Evolutionary conservation across 1,139 yeast genomes (phyloP).

Genomic region (Protomyces arabidopsidicola): DNA sequence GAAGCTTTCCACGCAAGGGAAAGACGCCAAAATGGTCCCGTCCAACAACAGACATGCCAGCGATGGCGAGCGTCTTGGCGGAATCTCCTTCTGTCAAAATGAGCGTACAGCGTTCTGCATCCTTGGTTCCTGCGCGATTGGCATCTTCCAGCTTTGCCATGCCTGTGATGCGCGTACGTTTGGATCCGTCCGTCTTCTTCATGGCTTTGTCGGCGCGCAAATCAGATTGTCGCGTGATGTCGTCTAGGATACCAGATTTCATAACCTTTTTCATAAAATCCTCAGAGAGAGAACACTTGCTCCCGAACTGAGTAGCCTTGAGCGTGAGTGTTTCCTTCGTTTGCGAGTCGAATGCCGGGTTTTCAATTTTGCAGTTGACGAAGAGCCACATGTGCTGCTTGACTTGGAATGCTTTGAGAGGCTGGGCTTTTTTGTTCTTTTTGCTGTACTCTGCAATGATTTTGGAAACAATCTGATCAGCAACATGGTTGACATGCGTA

Average conservation of each 20-base stretch:
- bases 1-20: conserved; percentile 89
- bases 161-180: conserved; percentile 79
- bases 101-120: conserved; percentile 85
- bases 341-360: conserved; percentile 96
- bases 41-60: conserved; percentile 93
- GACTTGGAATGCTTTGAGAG: conserved; percentile 82
- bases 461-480: conserved; percentile 78
- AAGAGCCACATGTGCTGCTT: conserved; percentile 86
- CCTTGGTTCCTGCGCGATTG: conserved; percentile 90
- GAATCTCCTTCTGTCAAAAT: conserved; percentile 97
- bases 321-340: conserved; percentile 95
- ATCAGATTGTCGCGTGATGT: conserved; percentile 73
- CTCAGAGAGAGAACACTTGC: conserved; percentile 68
- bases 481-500: conserved; percentile 81
- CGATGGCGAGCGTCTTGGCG: conserved; percentile 86
- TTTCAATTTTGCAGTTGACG: conserved; percentile 86
- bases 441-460: conserved; percentile 69
- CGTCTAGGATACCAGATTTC: conserved; percentile 77
- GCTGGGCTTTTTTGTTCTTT: conserved; percentile 61
- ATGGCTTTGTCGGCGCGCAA: conserved; percentile 84
- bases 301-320: conserved; percentile 81
- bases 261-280: conserved; percentile 67
- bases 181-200: conserved; percentile 85
- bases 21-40: conserved; percentile 93
- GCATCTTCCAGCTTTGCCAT: conserved; percentile 93